Base-by-base conservation (phyloP, 176 grass and related monocot genomes). In the Aegilops speltoides region DNA sequence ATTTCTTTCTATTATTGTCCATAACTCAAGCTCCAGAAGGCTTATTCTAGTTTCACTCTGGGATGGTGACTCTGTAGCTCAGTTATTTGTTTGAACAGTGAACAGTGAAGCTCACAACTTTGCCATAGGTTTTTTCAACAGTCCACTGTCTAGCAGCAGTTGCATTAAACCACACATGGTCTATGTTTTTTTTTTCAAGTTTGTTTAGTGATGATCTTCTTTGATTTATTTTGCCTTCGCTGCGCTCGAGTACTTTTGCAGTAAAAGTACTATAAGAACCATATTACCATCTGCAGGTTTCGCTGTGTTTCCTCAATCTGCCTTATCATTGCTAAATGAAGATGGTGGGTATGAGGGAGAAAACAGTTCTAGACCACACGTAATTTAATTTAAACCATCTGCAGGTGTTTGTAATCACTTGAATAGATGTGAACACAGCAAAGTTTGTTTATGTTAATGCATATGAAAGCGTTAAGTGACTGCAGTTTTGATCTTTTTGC, bases 21-120 rank as follows among this genome's bases (percentile, higher is more conserved):
- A 19, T 66, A 86, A 57, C 59, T 61, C 62, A 76, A 76, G 59
- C 62, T 68, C 77, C 46, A 79, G 65, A 38, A 3, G 68, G 33
- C 61, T 67, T 76, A 23, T 88, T 83, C 62, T 52, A 28, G 22
- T 87, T 82, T 82, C 71, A 45, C 19, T 67, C 79, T 82, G 76
- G 24, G 50, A 76, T 45, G 50, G 34, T 71, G 23, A 71, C 67
- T 56, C 36, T 87, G 48, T 57, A 70, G 33, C 70, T 76, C 54
- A 56, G 19, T 82, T 65, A 45, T 66, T 66, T 66, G 31, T 76
- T 85, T n/a, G 41, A 52, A 67, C 25, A 56, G 31, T 57, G 20
- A 76, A 33, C 34, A 76, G 75, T 23, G 70, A 48, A 59, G 56
- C 56, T 57, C 22, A 80, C 40, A 82, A 28, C 19, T 79, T 41